These are phyloP conservation scores for Sporothrix humicola DNA, from an alignment of 2,329 filamentous ascomycete genomes.

Conservation along the genomic window DNA sequence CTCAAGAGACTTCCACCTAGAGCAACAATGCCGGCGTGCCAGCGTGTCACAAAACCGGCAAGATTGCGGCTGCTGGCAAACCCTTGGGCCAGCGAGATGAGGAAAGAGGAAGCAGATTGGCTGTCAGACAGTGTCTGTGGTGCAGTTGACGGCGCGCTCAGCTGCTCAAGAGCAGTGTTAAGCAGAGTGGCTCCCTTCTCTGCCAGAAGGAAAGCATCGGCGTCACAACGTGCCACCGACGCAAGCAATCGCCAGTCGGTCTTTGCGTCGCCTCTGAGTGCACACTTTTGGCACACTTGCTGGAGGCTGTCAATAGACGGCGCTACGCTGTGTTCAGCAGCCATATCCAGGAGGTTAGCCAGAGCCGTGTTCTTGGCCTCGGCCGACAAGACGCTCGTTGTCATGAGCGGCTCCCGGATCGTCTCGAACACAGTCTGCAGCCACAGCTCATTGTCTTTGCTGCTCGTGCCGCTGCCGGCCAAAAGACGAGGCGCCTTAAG, in stretches of 20 bases:
- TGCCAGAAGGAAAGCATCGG: conserved; percentile 52
- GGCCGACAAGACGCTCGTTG: not conserved
- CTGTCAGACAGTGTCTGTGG: conserved; percentile 37
- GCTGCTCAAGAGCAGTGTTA: conserved; percentile 48
- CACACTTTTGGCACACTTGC: conserved; percentile 52
- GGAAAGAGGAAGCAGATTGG: conserved; percentile 42
- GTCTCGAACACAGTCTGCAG: conserved; percentile 47
- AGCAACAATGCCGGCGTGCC: conserved; percentile 49
- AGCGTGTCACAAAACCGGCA: conserved; percentile 54
- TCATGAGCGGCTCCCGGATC: conserved; percentile 42
- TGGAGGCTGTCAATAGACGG: conserved; percentile 52
- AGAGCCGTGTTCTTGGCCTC: conserved; percentile 38
- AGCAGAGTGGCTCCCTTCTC: conserved; percentile 50
- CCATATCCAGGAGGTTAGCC: conserved; percentile 44
- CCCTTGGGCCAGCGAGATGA: conserved; percentile 52
- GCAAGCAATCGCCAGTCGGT: conserved; percentile 54
- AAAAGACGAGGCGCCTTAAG: conserved; percentile 42
- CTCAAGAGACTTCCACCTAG: conserved; percentile 42
- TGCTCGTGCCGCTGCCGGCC: conserved; percentile 45
- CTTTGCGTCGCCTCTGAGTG: conserved; percentile 41
- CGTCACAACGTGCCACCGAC: conserved; percentile 52
- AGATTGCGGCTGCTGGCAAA: conserved; percentile 54
- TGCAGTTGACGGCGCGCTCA: conserved; percentile 37
- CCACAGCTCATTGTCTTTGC: conserved; percentile 49
- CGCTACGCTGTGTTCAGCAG: conserved; percentile 41